A percentile compares a stretch with the other conserved stretches of the same genome.
Conservation (phyloP, 192 early-diverging fungal species). For the Backusella westeae region DNA sequence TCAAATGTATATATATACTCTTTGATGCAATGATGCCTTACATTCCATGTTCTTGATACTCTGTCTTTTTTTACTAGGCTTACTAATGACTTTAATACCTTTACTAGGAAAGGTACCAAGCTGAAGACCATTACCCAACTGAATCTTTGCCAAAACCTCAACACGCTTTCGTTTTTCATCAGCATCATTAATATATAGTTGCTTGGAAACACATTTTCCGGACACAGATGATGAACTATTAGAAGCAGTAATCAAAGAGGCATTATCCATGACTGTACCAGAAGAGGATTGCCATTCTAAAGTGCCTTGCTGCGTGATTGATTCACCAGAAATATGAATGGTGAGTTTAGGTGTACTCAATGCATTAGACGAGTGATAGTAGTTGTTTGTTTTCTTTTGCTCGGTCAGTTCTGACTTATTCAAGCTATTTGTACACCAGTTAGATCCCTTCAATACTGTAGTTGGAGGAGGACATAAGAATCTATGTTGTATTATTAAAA, state of each 20-base stretch:
- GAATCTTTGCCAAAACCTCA: slow-evolving; percentile 65
- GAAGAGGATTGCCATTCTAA: slow-evolving; percentile 50
- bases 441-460: slow-evolving; percentile 63
- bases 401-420: not conserved
- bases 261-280: not conserved
- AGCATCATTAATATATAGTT: slow-evolving; percentile 79
- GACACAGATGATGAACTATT: slow-evolving; percentile 39
- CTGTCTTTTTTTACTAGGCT: slow-evolving; percentile 89
- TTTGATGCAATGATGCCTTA: slow-evolving; percentile 27
- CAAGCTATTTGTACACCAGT: slow-evolving; percentile 53
- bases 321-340: slow-evolving; percentile 28
- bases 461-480: slow-evolving; percentile 85
- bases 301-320: slow-evolving; percentile 42
- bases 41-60: slow-evolving; percentile 76
- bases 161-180: slow-evolving; percentile 82
- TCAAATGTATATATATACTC: not conserved
- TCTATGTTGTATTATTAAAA: slow-evolving; percentile 23
- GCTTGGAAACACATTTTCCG: slow-evolving; percentile 75
- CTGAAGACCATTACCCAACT: slow-evolving; percentile 58
- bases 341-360: slow-evolving; percentile 29
- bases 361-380: slow-evolving; percentile 17
- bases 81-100: slow-evolving; percentile 86
- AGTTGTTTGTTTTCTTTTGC: not conserved
- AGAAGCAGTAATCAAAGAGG: slow-evolving; percentile 15
- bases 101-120: slow-evolving; percentile 70